Base-by-base conservation (phyloP, 495 filamentous ascomycete species). In the Halenospora varia region DNA sequence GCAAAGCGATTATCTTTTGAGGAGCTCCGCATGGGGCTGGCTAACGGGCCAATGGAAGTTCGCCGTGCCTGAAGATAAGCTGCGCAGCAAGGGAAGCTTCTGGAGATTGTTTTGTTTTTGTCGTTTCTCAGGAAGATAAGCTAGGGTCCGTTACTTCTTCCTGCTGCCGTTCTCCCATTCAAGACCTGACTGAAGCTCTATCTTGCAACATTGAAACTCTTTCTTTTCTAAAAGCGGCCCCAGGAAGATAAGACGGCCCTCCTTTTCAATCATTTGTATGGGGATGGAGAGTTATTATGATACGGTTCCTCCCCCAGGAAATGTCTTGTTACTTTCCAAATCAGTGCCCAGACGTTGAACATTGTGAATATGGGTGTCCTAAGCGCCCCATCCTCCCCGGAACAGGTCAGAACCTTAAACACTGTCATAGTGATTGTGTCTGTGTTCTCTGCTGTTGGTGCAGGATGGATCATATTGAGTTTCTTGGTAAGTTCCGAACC, bases 391-490 rank as follows among this genome's bases (percentile, higher is more conserved):
- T 9, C 8, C 17, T n/a, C 15, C 19, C 15, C 19, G 13, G 15
- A 46, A n/a, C 39, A 71, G 46, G 67, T 66, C n/a, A 58, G 60
- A 11, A 61, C 53, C 10, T 65, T 75, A 44, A 75, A 68, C 55
- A 46, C 42, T 2, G 70, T 68, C 44, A 73, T 77, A 53, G 26
- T 73, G 35, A 47, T 68, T 23, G 65, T 70, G 2, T 71, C 73
- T 8, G 58, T 73, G 17, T 53, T 77, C 3, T 72, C 71, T 17
- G 59, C 66, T 2, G 0, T 72, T n/a, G 74, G 73, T 15, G 70
- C 70, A 41, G 66, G 49, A 57, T 77, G 73, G 71, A 75, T 77
- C 40, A 66, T 71, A 22, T 39, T 70, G 20, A 77, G 69, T 52
- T 77, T 75, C 46, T 57, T 67, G 26, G 72, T 76, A 51, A 57